Evolutionary conservation across 1,284 basidiomycete species (phyloP), one percentile per base, ranked within the genome.

Genomic region (Ganoderma meredithae): DNA sequence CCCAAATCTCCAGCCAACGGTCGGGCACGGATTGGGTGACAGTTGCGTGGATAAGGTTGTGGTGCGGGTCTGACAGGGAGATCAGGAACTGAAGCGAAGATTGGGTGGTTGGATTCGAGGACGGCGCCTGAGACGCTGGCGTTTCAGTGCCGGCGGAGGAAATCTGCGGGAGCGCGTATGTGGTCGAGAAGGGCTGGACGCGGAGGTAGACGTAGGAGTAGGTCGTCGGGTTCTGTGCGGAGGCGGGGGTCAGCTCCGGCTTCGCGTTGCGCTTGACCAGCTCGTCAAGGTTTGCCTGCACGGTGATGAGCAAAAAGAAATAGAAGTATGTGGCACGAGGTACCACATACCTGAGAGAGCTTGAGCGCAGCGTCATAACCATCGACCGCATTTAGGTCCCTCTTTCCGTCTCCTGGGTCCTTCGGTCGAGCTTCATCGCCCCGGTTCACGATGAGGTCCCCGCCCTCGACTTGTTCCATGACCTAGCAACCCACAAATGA

Each of bases 121-220:
- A 72, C 33, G 69, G 56, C 31, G 74, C 9, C 19, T 39, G 76
- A 41, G 79, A 72, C 33, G 69, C 59, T 27, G 74, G 58, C 9
- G 39, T 7, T 5, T 72, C 72, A 56, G 49, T 52, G 5, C 63
- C 69, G 2, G 69, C 33, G 9, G 73, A 36, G 9, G 73, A 59
- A 6, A 74, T 62, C 27, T 73, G 73, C 17, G 80, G 78, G 56
- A 85, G 83, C 25, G 86, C 81, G 63, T 91, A 84, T 0, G 88
- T 83, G 1, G 86, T 89, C 67, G 90, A 85, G 81, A 92, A 91
- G 1, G 97, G 96, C 78, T 99, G 97, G 47, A 99, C 87, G 70
- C 97, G 95, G 62, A 99, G 87, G 80, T 96, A 99, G 61, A 99
- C 90, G 63, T 96, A 91, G 53, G 96, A 95, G 69, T 94, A 94